Conservation (phyloP, 768 basidiomycete genomes). For the Amanita rimosa region DNA sequence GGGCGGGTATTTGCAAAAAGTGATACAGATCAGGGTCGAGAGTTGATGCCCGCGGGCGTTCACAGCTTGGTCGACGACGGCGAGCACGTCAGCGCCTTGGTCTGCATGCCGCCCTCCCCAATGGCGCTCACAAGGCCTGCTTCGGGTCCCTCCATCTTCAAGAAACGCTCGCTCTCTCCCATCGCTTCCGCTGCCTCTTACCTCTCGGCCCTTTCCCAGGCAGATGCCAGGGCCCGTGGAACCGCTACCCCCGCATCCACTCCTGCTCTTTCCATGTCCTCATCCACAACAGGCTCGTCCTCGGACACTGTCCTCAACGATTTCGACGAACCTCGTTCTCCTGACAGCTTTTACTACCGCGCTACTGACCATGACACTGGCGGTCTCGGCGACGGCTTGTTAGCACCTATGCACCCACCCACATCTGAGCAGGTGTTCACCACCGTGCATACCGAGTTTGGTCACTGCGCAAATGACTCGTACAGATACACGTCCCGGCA, state of each 20-base stretch:
- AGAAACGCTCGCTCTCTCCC: conserved; percentile 31
- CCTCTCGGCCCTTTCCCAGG: conserved; percentile 31
- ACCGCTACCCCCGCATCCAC: conserved; percentile 38
- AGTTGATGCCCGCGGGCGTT: background rate
- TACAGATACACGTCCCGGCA: conserved; percentile 65
- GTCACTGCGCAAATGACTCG: conserved; percentile 72
- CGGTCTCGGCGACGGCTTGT: conserved; percentile 35
- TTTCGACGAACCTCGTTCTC: conserved; percentile 24
- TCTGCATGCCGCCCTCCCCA: conserved; percentile 32
- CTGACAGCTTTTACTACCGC: conserved; percentile 4
- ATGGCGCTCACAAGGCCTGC: conserved; percentile 49
- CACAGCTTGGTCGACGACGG: background rate
- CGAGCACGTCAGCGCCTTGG: no score
- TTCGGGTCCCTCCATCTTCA: conserved; percentile 46
- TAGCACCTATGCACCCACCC: conserved; percentile 54
- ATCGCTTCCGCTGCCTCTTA: conserved; percentile 31
- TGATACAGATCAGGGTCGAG: background rate
- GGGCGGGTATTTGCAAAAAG: background rate
- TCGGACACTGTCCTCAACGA: conserved; percentile 59
- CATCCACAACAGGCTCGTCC: conserved; percentile 56
- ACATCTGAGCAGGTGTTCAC: conserved; percentile 72
- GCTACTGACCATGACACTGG: background rate
- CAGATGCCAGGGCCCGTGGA: conserved; percentile 55
- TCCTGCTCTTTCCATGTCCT: conserved; percentile 65
- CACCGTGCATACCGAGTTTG: conserved; percentile 86